A percentile compares a stretch with the other conserved stretches of the same genome.
These are phyloP conservation scores for Dactylonectria macrodidyma DNA, from an alignment of 2,329 filamentous ascomycete species.

Conservation along the genomic window DNA sequence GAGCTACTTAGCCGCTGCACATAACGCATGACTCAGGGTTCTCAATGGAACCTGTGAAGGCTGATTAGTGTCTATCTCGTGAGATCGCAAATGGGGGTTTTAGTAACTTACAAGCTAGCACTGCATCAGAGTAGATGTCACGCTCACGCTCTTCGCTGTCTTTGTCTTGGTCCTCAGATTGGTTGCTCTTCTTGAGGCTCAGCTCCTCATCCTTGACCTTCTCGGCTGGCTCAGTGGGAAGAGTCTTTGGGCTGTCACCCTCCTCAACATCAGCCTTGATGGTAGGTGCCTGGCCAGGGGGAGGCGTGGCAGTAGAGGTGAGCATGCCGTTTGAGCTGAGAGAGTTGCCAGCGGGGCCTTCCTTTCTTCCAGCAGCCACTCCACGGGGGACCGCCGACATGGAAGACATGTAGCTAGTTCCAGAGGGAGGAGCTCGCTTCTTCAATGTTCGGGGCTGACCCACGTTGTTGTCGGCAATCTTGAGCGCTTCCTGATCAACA, in stretches of 20 bases:
- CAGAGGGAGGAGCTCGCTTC: conserved; percentile 76
- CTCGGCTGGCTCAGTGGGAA: conserved; percentile 79
- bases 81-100: neutral
- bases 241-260: conserved; percentile 83
- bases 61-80: conserved; percentile 50
- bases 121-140: conserved; percentile 96
- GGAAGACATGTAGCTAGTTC: conserved; percentile 64
- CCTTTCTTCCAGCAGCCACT: conserved; percentile 73
- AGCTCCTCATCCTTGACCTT: conserved; percentile 77
- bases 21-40: conserved; percentile 96
- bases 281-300: conserved; percentile 73
- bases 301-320: conserved; percentile 79
- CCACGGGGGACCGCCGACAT: conserved; percentile 76
- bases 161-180: conserved; percentile 81
- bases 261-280: conserved; percentile 86
- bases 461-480: conserved; percentile 86
- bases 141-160: conserved; percentile 83
- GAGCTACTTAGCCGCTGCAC: conserved; percentile 85
- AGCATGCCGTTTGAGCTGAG: conserved; percentile 72
- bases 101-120: conserved; percentile 81
- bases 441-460: conserved; percentile 75
- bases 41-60: conserved; percentile 84
- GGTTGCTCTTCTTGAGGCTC: conserved; percentile 64
- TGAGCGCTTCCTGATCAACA: conserved; percentile 95
- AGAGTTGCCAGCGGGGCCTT: conserved; percentile 56